Evolutionary conservation across 176 grass and related monocot genomes (phyloP), one percentile per base, ranked within the genome.

Genomic region (Metroxylon sagu): DNA sequence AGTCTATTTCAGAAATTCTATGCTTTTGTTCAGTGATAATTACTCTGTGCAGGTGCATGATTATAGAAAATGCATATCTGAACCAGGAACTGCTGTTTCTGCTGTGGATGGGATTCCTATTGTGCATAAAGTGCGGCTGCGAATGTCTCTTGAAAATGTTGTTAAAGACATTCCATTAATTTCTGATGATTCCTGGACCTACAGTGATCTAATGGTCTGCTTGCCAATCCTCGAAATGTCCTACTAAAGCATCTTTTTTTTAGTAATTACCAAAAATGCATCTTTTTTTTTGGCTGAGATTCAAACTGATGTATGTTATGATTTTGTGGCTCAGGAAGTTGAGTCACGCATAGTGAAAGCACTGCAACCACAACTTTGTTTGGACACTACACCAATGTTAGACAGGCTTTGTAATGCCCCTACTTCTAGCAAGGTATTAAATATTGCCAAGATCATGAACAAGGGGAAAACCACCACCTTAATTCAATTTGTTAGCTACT

Each of bases 111-210:
- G 79, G 67, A 56, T 76, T 53, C 93, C 93, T 52, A 60, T 74
- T 29, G 74, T 85, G 65, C 89, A 85, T 62, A 98, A 98, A 92
- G 79, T 88, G 50, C 70, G 29, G 29, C 76, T 98, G 51, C 79
- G 61, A 61, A 92, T 98, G 93, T 87, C 87, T 52, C 76, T 98
- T 69, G 93, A 98, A 77, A 98, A 92, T 98, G 76, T 98, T 80
- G 81, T 92, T 57, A 98, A 84, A 69, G 87, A 98, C 62, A 85
- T 98, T 49, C 69, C 74, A 5, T 61, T 73, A 61, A 79, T 98
- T 62, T 85, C 93, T 68, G 93, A 92, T 63, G 87, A 98, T 80
- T 98, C 93, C 67, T 98, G 93, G 93, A 98, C 81, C 30, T 98
- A 98, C 76, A 85, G 87, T 59, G 84, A 92, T 87, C 85, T 92